These are phyloP conservation scores for Chloranthus sessilifolius DNA, from an alignment of 164 flowering plant species.

Conservation along the genomic window DNA sequence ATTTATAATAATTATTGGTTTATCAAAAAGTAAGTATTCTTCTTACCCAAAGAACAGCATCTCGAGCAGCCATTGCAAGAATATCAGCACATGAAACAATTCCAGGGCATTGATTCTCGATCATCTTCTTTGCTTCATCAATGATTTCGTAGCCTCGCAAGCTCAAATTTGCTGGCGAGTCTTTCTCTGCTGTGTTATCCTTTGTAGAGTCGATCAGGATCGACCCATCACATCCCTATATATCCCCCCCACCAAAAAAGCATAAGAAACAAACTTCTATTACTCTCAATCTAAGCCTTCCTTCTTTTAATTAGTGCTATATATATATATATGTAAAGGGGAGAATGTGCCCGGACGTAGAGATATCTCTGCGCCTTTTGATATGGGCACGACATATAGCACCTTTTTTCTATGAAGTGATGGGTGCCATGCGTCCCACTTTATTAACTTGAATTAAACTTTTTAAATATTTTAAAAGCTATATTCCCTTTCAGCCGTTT, in stretches of 20 bases:
- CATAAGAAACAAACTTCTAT: background rate
- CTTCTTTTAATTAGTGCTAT: too few species aligned
- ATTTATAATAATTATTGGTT: too few species aligned
- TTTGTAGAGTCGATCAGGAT: conserved; percentile 71
- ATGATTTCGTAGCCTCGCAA: conserved; percentile 72
- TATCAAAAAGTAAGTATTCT: background rate
- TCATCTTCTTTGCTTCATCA: conserved; percentile 49
- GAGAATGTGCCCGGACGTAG: too few species aligned
- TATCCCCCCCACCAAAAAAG: background rate
- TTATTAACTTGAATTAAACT: too few species aligned
- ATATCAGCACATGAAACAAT: conserved; percentile 91
- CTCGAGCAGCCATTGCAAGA: conserved; percentile 83
- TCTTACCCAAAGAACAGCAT: conserved; percentile 68
- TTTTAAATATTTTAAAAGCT: too few species aligned
- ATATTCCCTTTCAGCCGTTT: too few species aligned
- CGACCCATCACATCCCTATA: conserved; percentile 92
- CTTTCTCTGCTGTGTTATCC: conserved; percentile 75
- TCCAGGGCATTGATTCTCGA: conserved; percentile 72
- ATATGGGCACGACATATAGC: too few species aligned
- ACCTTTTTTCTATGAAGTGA: too few species aligned
- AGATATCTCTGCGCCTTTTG: too few species aligned
- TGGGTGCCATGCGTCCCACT: too few species aligned
- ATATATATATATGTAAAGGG: too few species aligned
- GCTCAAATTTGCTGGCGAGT: conserved; percentile 80
- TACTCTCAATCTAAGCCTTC: too few species aligned